Base-by-base conservation (phyloP, 2,329 filamentous ascomycete genomes). In the Aaosphaeria arxii region DNA sequence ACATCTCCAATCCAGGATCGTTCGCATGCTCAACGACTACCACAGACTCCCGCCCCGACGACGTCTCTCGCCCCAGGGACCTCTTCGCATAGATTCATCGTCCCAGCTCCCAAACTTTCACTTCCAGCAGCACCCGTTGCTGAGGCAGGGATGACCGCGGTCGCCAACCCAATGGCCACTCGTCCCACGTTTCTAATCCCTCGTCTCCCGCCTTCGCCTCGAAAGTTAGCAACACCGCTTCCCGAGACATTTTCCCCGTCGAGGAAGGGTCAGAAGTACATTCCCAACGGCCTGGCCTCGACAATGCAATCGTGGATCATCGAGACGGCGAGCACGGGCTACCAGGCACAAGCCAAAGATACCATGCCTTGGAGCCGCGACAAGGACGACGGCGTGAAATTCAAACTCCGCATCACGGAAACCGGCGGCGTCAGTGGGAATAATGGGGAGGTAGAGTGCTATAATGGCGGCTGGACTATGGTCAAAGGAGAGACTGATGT, bases 211-310 rank as follows among this genome's bases (percentile, higher is more conserved):
- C 58, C 65, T 3, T 63, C 61, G 9, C 63, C 66, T 2, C 54
- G 47, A 6, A 54, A 55, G 31, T 4, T 36, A 9, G 33, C 33
- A 36, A 63, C 64, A 4, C 76, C 77, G 0, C 63, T 78, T 0
- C 78, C 79, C 1, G 75, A 79, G 38, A 71, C 75, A 36, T 82
- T 82, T 61, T 81, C 78, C 0, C 79, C 80, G 1, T 74, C 76
- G 42, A 70, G 77, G 29, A 74, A 73, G 49, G 73, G 71, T 0
- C 71, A 77, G 51, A 76, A 76, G 54, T 81, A 77, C 52, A 41
- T 79, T 0, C 63, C 73, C 1, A 71, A 72, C 4, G 79, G 79
- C 1, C 63, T 80, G 46, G 79, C 79, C 3, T 69, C 72, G 1
- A 75, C 72, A 42, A 59, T 80, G 30, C 71, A 77, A 43, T 65